Conservation (phyloP, 2,329 filamentous ascomycete species). For the Thelonectria discophora region DNA sequence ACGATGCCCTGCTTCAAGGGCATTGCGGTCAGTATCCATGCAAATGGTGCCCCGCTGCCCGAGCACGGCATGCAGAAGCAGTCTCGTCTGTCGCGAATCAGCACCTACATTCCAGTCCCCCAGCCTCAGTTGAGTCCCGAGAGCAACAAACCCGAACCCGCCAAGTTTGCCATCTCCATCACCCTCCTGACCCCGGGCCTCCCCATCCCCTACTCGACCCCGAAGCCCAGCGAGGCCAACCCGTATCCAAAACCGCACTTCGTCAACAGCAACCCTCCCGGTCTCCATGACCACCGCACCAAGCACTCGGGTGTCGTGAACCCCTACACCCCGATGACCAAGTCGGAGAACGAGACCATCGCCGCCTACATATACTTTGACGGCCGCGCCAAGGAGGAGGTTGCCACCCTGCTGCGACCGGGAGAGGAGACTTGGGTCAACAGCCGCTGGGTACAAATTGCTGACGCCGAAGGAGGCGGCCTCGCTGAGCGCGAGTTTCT, state of each 20-base stretch:
- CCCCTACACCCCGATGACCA: conserved; percentile 91
- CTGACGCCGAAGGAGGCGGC: conserved; percentile 88
- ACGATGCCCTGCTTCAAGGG: conserved; percentile 97
- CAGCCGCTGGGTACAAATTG: conserved; percentile 95
- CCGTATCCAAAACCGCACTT: conserved; percentile 84
- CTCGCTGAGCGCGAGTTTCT: conserved; percentile 96
- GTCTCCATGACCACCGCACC: conserved; percentile 57
- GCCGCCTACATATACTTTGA: conserved; percentile 99
- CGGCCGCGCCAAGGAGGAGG: conserved; percentile 92
- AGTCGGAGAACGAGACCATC: conserved; percentile 94
- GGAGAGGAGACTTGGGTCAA: conserved; percentile 99
- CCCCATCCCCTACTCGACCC: conserved; percentile 90
- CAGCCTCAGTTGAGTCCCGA: conserved; percentile 74
- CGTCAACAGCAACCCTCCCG: conserved; percentile 73
- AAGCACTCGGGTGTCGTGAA: conserved; percentile 67
- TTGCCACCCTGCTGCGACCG: conserved; percentile 88
- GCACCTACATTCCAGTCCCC: conserved; percentile 95
- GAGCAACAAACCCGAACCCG: conserved; percentile 84
- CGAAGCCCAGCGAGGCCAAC: conserved; percentile 78
- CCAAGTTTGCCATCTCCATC: conserved; percentile 97
- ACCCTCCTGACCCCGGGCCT: conserved; percentile 90
- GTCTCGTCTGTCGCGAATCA: conserved; percentile 89
- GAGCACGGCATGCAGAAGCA: conserved; percentile 97
- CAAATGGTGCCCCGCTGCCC: conserved; percentile 79
- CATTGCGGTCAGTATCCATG: conserved; percentile 96